These are phyloP conservation scores for Scalesia atractyloides DNA, from an alignment of 129 eudicot genomes.

Conservation along the genomic window DNA sequence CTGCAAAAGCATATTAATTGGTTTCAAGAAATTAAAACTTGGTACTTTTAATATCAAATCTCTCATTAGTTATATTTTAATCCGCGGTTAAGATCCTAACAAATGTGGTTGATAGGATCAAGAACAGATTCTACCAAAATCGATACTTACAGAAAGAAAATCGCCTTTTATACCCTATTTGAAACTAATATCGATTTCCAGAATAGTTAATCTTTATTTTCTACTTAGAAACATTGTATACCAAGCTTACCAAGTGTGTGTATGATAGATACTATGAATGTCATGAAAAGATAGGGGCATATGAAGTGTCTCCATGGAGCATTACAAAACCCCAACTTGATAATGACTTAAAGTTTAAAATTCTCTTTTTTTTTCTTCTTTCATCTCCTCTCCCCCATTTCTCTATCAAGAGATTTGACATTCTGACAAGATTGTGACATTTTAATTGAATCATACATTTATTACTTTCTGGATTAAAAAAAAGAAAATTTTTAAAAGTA, in stretches of 20 bases:
- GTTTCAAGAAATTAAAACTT: conserved; percentile 7
- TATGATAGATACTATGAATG: conserved; percentile 4
- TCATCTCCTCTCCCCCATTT: conserved; percentile 16
- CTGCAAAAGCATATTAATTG: conserved; percentile 3
- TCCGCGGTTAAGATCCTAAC: background rate
- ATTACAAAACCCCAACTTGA: conserved; percentile 17
- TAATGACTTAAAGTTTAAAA: conserved; percentile 19
- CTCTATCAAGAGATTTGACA: conserved; percentile 20
- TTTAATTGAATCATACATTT: background rate
- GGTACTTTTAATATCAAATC: background rate
- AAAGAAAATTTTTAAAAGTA: too few relatives aligned
- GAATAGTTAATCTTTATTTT: background rate
- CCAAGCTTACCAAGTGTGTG: background rate
- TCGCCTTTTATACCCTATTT: background rate
- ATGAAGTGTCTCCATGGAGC: background rate
- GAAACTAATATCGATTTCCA: background rate
- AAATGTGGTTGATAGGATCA: conserved; percentile 4
- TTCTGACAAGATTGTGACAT: conserved; percentile 10
- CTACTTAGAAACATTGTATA: background rate
- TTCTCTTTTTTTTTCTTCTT: background rate
- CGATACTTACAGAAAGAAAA: background rate
- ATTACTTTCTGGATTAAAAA: background rate
- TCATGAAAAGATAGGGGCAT: background rate
- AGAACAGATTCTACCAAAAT: background rate
- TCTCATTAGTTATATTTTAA: background rate